Percentiles rank a stretch among this genome's conserved stretches.
phyloP scores from a whole-genome alignment of 2,329 filamentous ascomycete genomes.

The Aspergillus brasiliensis region DNA sequence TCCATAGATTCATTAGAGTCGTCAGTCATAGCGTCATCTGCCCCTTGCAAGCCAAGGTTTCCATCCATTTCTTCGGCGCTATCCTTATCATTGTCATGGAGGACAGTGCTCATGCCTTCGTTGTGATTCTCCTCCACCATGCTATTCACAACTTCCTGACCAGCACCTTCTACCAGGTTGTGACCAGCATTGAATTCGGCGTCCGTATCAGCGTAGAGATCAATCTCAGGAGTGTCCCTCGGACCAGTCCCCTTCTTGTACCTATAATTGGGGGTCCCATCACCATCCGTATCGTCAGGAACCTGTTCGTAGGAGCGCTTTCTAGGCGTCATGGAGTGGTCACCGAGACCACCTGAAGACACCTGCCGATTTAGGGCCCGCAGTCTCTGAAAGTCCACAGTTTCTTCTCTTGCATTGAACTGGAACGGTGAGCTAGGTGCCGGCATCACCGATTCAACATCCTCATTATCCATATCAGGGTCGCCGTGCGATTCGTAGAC shows the following conservation, averaged over 20 bases:
- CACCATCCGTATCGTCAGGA: slow-evolving; percentile 17
- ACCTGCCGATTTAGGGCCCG: slow-evolving; percentile 16
- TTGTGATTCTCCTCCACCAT: slow-evolving; percentile 42
- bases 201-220: slow-evolving; percentile 33
- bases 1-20: slow-evolving; percentile 41
- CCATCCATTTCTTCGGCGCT: slow-evolving; percentile 26
- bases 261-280: slow-evolving; percentile 20
- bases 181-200: slow-evolving; percentile 25
- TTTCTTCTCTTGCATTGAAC: slow-evolving; percentile 34
- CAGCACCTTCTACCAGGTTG: slow-evolving; percentile 12
- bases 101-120: slow-evolving; percentile 47
- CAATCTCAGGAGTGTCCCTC: slow-evolving; percentile 24
- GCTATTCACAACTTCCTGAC: slow-evolving; percentile 35
- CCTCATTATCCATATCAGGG: slow-evolving; percentile 21
- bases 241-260: slow-evolving; percentile 31
- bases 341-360: slow-evolving; percentile 9
- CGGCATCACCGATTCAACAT: slow-evolving; percentile 23
- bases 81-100: slow-evolving; percentile 28
- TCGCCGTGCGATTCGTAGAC: slow-evolving; percentile 21
- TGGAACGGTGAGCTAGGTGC: slow-evolving; percentile 44
- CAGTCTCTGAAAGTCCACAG: slow-evolving; percentile 33
- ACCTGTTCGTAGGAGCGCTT: slow-evolving; percentile 27
- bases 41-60: slow-evolving; percentile 22
- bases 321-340: slow-evolving; percentile 22
- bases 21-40: slow-evolving; percentile 34